Evolutionary conservation across 805 yeast genomes (phyloP), one percentile per base, ranked within the genome.

Genomic region (Vanderwaltozyma verrucispora): DNA sequence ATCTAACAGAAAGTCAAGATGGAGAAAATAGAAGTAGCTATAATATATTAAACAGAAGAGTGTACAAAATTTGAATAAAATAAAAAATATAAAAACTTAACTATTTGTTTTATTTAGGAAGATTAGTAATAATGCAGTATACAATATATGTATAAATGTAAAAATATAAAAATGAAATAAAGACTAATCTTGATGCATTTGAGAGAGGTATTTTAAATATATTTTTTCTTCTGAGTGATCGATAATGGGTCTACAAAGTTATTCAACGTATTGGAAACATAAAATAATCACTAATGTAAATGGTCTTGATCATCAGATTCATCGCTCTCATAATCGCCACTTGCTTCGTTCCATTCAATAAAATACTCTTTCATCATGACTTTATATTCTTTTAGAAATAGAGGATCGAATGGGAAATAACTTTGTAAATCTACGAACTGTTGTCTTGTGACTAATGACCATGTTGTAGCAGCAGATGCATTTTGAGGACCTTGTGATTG

Each of bases 381-480:
- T 49, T 77, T 75, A 33, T 84, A 72, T 10, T 61, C 61, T 32
- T 78, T 80, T 44, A 89, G 69, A 35, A 82, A 74, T 43, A 92
- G 61, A 1, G 98, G 98, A 64, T 89, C 97, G 56, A 84, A 89
- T 11, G 98, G 98, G 61, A 89, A 89, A 56, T 86, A 89, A n/a
- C 92, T 87, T 56, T 88, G 96, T 36, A 89, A 67, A 51, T 86
- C 94, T 47, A 83, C 71, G 52, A 84, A 86, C 53, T 87, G 95
- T 53, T 83, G 88, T 51, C 78, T 78, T 38, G 75, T 74, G 23
- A 69, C 69, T 46, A 74, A 67, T 37, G 70, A 68, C 48, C 62
- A 56, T 9, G 54, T 41, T 7, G 57, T 47, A 24, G 52, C 43
- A 21, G 51, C 63, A 54, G 42, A 37, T 3, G 38, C 27, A 24